Evolutionary conservation across 495 filamentous ascomycete genomes (phyloP).

Genomic region (Aspergillus ostianus): DNA sequence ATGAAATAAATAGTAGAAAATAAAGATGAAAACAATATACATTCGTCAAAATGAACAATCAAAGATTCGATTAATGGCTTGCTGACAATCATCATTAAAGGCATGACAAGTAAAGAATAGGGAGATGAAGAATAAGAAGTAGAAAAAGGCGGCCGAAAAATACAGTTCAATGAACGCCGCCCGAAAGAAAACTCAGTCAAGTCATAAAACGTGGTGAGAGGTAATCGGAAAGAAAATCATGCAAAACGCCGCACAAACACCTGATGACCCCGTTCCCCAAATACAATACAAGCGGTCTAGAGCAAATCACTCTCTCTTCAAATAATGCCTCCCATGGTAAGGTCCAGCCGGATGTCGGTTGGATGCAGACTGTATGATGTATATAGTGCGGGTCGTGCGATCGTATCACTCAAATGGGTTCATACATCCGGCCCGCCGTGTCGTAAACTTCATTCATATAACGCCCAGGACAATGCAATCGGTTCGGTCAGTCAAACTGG

Average conservation of each 20-base stretch:
- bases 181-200: not conserved
- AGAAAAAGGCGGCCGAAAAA: not conserved
- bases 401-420: slow-evolving; percentile 36
- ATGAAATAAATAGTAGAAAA: not conserved
- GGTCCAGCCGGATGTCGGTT: slow-evolving; percentile 32
- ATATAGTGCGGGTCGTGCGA: slow-evolving; percentile 14
- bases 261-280: slow-evolving; percentile 27
- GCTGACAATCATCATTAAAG: not conserved
- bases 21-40: not conserved
- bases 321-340: slow-evolving; percentile 31
- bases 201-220: not conserved
- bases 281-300: slow-evolving; percentile 52
- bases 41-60: not conserved
- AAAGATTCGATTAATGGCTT: not conserved
- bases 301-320: slow-evolving; percentile 38
- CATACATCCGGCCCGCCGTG: slow-evolving; percentile 48
- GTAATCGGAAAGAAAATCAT: slow-evolving; percentile 5
- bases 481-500: not conserved
- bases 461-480: slow-evolving; percentile 44
- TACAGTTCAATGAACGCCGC: not conserved
- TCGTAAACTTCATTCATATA: slow-evolving; percentile 36
- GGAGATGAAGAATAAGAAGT: not conserved
- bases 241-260: slow-evolving; percentile 28
- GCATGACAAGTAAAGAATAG: not conserved
- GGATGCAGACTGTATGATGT: slow-evolving; percentile 26